Base-by-base conservation (phyloP, 257 asterid species). In the Parsonsia alboflavescens region DNA sequence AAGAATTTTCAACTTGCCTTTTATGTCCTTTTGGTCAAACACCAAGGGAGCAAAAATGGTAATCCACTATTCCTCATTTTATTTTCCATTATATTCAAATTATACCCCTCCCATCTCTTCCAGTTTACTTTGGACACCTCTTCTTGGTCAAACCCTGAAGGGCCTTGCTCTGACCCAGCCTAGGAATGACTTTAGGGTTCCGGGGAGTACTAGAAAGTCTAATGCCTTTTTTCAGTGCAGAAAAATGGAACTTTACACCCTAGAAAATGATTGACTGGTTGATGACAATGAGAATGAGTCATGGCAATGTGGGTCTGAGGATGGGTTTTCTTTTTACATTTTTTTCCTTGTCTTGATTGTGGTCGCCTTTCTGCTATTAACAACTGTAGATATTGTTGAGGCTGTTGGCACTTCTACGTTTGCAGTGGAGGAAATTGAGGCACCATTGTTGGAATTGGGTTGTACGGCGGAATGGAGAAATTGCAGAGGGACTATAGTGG, bases 181-280 rank as follows among this genome's bases (percentile, higher is more conserved):
- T 87, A 73, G 84, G 78, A 41, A 88, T 69, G 7, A 84, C 66
- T 82, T 84, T 82, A 67, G 86, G 88, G 82, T 72, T 81, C 83
- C 88, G 81, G 71, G 78, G 81, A 68, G 75, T 22, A 6, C 59
- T 81, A 1, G 72, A 80, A 78, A 93, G 76, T 86, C 82, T 86
- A 84, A 91, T 42, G 44, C 97, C 91, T 80, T 85, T 71, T 48
- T 24, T 75, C 49, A 79, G 85, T 4, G 41, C 2, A 2, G 76
- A 80, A 46, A 81, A 80, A n/a, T 39, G 73, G 83, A 65, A 79
- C 24, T 24, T 41, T 85, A 78, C 53, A 89, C 58, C 71, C 75
- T 36, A 30, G 83, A 75, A 64, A 81, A 82, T 52, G 88, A 80
- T n/a, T 15, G 7, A 24, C 19, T 21, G 10, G 85, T 78, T 9